Evolutionary conservation across 73 alveolate genomes (phyloP).

Genomic region (Paramecium sexaurelia): DNA sequence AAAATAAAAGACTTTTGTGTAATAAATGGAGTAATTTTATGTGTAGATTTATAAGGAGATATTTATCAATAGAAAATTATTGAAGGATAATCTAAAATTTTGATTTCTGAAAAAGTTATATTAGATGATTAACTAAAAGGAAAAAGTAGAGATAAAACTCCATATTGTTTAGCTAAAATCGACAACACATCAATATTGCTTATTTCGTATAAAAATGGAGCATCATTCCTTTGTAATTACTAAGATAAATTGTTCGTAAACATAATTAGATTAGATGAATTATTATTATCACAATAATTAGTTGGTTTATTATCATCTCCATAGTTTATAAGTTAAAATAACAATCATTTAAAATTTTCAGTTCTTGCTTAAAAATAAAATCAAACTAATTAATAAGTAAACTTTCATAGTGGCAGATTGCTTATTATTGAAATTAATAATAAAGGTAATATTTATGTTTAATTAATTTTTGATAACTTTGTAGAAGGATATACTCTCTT

Average conservation of each 20-base stretch:
- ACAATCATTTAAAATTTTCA: background rate
- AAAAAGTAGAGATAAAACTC: background rate
- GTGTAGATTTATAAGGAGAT: slow-evolving; percentile 21
- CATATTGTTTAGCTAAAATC: background rate
- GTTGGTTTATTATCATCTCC: slow-evolving; percentile 39
- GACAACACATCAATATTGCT: background rate
- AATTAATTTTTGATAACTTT: background rate
- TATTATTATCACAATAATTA: background rate
- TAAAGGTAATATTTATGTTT: background rate
- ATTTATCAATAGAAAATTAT: background rate
- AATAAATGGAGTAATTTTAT: background rate
- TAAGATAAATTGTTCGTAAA: background rate
- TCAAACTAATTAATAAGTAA: background rate
- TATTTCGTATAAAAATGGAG: slow-evolving; percentile 36
- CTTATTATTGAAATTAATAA: slow-evolving; percentile 23
- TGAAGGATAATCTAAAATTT: background rate
- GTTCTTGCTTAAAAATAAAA: slow-evolving; percentile 4
- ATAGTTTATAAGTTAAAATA: background rate
- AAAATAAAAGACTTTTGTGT: slow-evolving; percentile 31
- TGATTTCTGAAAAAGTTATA: background rate
- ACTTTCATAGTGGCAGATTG: slow-evolving; percentile 33
- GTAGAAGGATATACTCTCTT: background rate
- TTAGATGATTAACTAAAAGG: slow-evolving; percentile 23
- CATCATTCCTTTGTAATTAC: slow-evolving; percentile 21
- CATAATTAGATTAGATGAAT: background rate